Evolutionary conservation across 139 green algal genomes (phyloP).

Genomic region (Picochlorum sp.): DNA sequence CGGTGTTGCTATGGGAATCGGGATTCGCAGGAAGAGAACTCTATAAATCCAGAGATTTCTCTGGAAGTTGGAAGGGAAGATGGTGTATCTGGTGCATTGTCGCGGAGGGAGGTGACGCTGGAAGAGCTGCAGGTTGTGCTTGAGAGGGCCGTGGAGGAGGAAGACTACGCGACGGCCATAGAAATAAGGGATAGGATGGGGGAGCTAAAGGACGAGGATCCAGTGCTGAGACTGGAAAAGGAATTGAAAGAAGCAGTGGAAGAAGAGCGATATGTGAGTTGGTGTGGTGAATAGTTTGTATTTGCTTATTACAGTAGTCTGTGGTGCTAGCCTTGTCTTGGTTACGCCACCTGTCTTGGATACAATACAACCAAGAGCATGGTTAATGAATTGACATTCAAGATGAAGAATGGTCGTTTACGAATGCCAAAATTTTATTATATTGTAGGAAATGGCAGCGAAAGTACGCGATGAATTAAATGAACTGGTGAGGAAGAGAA

Average conservation of each 20-base stretch:
- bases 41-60: background rate
- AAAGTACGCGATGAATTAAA: too few relatives aligned
- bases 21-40: background rate
- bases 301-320: too few relatives aligned
- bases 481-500: too few relatives aligned
- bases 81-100: too few relatives aligned
- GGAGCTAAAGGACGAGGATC: conserved; percentile 1
- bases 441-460: too few relatives aligned
- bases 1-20: background rate
- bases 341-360: too few relatives aligned
- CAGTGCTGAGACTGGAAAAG: conserved; percentile 2
- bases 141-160: background rate
- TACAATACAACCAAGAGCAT: too few relatives aligned
- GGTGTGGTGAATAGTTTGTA: background rate
- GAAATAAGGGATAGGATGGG: conserved; percentile 6
- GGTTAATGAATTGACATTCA: too few relatives aligned
- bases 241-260: conserved; percentile 8
- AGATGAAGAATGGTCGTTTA: too few relatives aligned
- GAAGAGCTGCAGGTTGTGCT: background rate
- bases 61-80: background rate
- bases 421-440: too few relatives aligned
- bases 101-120: background rate
- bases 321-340: too few relatives aligned
- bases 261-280: background rate
- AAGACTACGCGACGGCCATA: conserved; percentile 13